Percentiles rank a stretch among this genome's conserved stretches.
Conservation (phyloP, 768 basidiomycete species). For the Grammothele lineata region DNA sequence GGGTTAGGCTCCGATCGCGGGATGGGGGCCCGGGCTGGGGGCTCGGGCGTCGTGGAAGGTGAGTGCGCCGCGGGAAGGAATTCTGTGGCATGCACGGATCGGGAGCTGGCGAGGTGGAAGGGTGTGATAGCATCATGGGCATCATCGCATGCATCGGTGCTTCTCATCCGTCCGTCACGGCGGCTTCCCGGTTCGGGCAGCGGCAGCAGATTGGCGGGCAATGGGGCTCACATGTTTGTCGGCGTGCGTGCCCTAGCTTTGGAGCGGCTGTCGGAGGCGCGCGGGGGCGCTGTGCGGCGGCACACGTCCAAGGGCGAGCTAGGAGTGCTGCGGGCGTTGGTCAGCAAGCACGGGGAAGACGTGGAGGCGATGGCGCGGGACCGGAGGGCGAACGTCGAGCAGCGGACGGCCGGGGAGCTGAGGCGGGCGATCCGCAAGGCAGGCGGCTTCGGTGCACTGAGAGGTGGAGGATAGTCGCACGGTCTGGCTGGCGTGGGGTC, state of each 20-base stretch:
- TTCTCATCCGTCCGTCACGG: slow-evolving; percentile 6
- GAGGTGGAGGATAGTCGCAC: slow-evolving; percentile 1
- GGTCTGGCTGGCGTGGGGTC: slow-evolving; percentile 2
- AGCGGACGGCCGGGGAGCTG: slow-evolving; percentile 81
- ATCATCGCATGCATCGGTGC: slow-evolving; percentile 1
- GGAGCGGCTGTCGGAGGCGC: slow-evolving; percentile 50
- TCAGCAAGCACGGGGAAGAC: slow-evolving; percentile 68
- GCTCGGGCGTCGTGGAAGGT: slow-evolving; percentile 37
- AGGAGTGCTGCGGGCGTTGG: slow-evolving; percentile 60
- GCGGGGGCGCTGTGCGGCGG: slow-evolving; percentile 30
- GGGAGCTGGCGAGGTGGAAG: not conserved
- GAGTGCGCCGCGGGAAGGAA: slow-evolving; percentile 15
- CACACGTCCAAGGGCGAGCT: slow-evolving; percentile 68
- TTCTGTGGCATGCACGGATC: not conserved
- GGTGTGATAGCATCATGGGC: slow-evolving; percentile 8
- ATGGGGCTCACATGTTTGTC: slow-evolving; percentile 5
- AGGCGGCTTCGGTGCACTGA: slow-evolving; percentile 36
- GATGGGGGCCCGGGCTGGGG: slow-evolving; percentile 20
- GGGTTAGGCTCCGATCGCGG: slow-evolving; percentile 20
- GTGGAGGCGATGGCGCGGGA: slow-evolving; percentile 76
- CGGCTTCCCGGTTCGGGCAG: not conserved
- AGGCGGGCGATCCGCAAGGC: slow-evolving; percentile 56
- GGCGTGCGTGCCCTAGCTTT: slow-evolving; percentile 42
- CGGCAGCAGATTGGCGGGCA: slow-evolving; percentile 7
- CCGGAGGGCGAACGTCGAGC: slow-evolving; percentile 72